Base-by-base conservation (phyloP, 2,329 filamentous ascomycete species). In the Ascochyta lentis region DNA sequence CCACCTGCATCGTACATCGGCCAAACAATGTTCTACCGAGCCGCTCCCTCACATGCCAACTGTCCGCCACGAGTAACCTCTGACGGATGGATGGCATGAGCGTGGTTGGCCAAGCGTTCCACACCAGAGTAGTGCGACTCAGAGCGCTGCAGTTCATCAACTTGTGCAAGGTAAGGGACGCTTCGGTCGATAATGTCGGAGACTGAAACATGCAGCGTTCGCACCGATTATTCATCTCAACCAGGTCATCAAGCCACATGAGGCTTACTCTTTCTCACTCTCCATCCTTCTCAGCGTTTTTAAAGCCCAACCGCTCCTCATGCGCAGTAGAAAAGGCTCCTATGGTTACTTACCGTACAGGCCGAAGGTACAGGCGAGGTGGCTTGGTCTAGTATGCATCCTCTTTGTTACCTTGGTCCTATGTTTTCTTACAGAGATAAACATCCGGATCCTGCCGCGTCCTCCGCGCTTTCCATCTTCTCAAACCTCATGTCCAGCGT, bases 401-500 rank as follows among this genome's bases (percentile, higher is more conserved):
- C 24, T 68, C 31, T 56, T 60, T 29, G 13, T 55, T 15, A 38
- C 27, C 5, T 15, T 67, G 4, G 15, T 64, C 7, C 41, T 60
- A 13, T 29, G 65, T n/a, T 49, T 63, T 24, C 33, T 38, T n/a
- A 42, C 43, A n/a, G 24, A 55, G 3, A 2, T 52, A 6, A 40
- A 56, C 16, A 46, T 56, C 19, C 46, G 42, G 35, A 42, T 64
- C 22, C 47, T 66, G 15, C 58, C 59, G 10, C 46, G 48, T 6
- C 59, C 56, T 13, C 49, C 45, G 19, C 42, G 38, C 31, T 53
- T 59, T 40, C 42, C 61, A 1, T 50, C 50, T 9, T 43, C 49
- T 24, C 61, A 59, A 43, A 52, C 49, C 9, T 55, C 38, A 2
- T 70, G 64, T 49, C 64, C 64, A 24, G 13, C 38, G 9, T 54